Base-by-base conservation (phyloP, 177 flowering plant species). In the Vitis hybrid region DNA sequence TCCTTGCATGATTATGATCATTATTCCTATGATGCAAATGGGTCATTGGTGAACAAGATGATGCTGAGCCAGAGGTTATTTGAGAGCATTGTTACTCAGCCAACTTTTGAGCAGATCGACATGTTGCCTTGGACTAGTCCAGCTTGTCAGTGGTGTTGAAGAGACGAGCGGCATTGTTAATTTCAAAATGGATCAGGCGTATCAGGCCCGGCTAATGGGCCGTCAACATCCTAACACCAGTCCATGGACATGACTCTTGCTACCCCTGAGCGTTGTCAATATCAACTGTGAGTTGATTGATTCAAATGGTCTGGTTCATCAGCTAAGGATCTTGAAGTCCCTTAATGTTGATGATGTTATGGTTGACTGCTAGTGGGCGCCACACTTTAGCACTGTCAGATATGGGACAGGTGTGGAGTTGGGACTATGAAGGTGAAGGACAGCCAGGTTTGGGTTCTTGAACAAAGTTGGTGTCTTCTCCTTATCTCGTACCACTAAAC, bases 391-490 rank as follows among this genome's bases (percentile, higher is more conserved):
- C 83, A 50, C 72, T 88, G 67, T 78, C 94, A 96, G 99, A 96
- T 89, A 61, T 87, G 56, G 99, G 99, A 76, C 95, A 96, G 76
- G 97, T 96, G 76, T 96, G 99, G 99, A 98, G 99, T 80, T 96
- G 98, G 99, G 99, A 97, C 64, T 96, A 96, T 84, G 99, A 98
- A 74, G 99, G 99, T 30, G 99, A 96, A 75, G 99, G 99, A 52
- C 99, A 96, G 81, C 88, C 93, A 64, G 99, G 99, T 58, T 79
- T 91, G 81, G 99, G 99, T 48, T 91, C 97, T 56, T 86, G 95
- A 50, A 88, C 91, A 66, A 90, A 94, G 3, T 86, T 89, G 97
- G 99, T 93, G 66, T 91, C 98, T 66, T 92, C 97, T 73, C 99
- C 99, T 66, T 98, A 91, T 79, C 98, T 69, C 19, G 32, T 88